These are phyloP conservation scores for Monilinia aucupariae DNA, from an alignment of 2,329 filamentous ascomycete genomes.

Conservation along the genomic window DNA sequence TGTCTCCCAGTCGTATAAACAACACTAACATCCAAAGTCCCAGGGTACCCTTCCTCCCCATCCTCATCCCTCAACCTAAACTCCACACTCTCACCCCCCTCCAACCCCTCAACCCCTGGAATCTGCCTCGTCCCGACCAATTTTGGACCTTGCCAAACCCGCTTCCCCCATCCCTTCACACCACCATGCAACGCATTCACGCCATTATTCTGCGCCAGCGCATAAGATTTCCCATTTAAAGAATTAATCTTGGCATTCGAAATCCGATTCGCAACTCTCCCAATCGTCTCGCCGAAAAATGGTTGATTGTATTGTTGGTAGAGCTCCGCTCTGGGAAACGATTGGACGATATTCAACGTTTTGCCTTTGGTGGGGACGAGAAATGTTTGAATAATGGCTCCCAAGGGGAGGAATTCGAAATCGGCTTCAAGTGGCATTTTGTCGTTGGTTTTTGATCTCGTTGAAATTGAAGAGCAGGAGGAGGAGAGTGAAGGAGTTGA, in stretches of 20 bases:
- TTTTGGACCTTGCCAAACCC: slow-evolving; percentile 66
- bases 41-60: slow-evolving; percentile 86
- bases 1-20: slow-evolving; percentile 74
- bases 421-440: slow-evolving; percentile 13
- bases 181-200: slow-evolving; percentile 73
- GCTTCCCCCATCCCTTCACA: slow-evolving; percentile 72
- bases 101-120: slow-evolving; percentile 45
- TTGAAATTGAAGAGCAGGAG: not conserved
- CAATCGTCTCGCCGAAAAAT: slow-evolving; percentile 92
- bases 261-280: slow-evolving; percentile 77
- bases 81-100: slow-evolving; percentile 60
- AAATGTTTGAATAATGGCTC: slow-evolving; percentile 78
- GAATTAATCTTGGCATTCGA: slow-evolving; percentile 62
- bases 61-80: slow-evolving; percentile 66
- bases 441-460: not conserved
- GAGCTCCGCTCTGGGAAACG: slow-evolving; percentile 68
- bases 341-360: slow-evolving; percentile 71
- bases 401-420: slow-evolving; percentile 65
- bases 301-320: slow-evolving; percentile 72
- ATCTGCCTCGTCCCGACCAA: slow-evolving; percentile 49
- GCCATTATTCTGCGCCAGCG: slow-evolving; percentile 69
- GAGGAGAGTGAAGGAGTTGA: not conserved
- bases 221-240: slow-evolving; percentile 67
- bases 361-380: slow-evolving; percentile 51
- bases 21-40: slow-evolving; percentile 70